Conservation (phyloP, 116 monocot species). For the Thalassia testudinum region DNA sequence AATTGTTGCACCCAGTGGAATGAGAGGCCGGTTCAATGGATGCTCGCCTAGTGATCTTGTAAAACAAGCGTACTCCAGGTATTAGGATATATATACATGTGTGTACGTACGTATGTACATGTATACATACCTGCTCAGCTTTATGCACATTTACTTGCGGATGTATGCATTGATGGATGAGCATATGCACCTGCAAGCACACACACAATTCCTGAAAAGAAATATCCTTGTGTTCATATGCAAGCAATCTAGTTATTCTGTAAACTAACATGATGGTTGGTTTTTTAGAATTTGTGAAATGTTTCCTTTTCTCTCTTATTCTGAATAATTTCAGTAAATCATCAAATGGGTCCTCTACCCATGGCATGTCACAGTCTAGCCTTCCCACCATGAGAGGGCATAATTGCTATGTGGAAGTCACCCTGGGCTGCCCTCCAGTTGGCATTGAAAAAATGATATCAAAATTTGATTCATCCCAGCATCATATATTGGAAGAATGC, state of each 20-base stretch:
- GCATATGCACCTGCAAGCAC: too few species aligned
- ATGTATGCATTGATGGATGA: too few species aligned
- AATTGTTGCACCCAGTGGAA: slow-evolving; percentile 83
- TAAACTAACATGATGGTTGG: too few species aligned
- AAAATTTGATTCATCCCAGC: slow-evolving; percentile 1
- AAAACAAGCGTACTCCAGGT: slow-evolving; percentile 81
- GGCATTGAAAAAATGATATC: slow-evolving; percentile 6
- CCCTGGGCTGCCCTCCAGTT: slow-evolving; percentile 43
- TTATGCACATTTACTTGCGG: too few species aligned
- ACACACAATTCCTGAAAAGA: too few species aligned
- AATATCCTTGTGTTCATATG: too few species aligned
- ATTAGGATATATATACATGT: too few species aligned
- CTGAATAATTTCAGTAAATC: slow-evolving; percentile 37
- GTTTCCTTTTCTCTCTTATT: not conserved
- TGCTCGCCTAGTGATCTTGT: slow-evolving; percentile 82
- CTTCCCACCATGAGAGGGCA: slow-evolving; percentile 54
- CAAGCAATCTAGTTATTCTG: too few species aligned
- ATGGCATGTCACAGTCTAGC: slow-evolving; percentile 30
- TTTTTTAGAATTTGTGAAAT: not conserved
- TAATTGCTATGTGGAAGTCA: slow-evolving; percentile 77
- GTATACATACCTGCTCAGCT: too few species aligned
- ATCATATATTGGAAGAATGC: slow-evolving; percentile 13
- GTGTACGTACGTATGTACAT: too few species aligned
- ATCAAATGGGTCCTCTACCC: slow-evolving; percentile 24
- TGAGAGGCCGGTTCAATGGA: slow-evolving; percentile 77